phyloP scores from a whole-genome alignment of 495 filamentous ascomycete species.

The Aspergillus nanangensis region DNA sequence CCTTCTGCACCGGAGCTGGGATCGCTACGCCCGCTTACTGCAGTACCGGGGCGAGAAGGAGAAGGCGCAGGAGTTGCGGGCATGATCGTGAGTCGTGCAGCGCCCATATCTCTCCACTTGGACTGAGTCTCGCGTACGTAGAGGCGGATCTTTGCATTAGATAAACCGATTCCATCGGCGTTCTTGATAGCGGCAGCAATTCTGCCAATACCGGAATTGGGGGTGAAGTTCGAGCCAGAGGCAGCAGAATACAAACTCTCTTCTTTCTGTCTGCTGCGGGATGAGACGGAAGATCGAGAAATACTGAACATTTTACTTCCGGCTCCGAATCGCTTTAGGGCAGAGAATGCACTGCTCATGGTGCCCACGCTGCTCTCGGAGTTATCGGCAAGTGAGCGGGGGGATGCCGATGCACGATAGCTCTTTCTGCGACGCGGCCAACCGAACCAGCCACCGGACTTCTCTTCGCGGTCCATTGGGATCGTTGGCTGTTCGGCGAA shows the following conservation, averaged over 20 bases:
- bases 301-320: slow-evolving; percentile 73
- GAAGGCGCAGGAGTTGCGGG: slow-evolving; percentile 56
- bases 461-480: slow-evolving; percentile 26
- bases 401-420: slow-evolving; percentile 54
- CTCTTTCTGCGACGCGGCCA: slow-evolving; percentile 48
- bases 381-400: slow-evolving; percentile 47
- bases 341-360: slow-evolving; percentile 63
- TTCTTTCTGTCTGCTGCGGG: slow-evolving; percentile 49
- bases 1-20: slow-evolving; percentile 15
- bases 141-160: slow-evolving; percentile 75
- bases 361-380: slow-evolving; percentile 56
- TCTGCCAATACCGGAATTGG: slow-evolving; percentile 52
- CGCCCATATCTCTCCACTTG: slow-evolving; percentile 88
- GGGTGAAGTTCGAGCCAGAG: slow-evolving; percentile 34
- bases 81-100: slow-evolving; percentile 76
- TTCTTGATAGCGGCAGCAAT: slow-evolving; percentile 51
- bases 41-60: slow-evolving; percentile 33
- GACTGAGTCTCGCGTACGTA: slow-evolving; percentile 71
- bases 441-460: slow-evolving; percentile 38
- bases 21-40: slow-evolving; percentile 24
- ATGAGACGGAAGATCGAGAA: slow-evolving; percentile 56
- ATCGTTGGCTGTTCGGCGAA: slow-evolving; percentile 26
- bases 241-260: slow-evolving; percentile 59
- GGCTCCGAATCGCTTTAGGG: slow-evolving; percentile 64
- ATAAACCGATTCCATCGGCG: slow-evolving; percentile 54